Evolutionary conservation across 345 rosid genomes (phyloP), one percentile per base, ranked within the genome.

Genomic region (Conringia planisiliqua): DNA sequence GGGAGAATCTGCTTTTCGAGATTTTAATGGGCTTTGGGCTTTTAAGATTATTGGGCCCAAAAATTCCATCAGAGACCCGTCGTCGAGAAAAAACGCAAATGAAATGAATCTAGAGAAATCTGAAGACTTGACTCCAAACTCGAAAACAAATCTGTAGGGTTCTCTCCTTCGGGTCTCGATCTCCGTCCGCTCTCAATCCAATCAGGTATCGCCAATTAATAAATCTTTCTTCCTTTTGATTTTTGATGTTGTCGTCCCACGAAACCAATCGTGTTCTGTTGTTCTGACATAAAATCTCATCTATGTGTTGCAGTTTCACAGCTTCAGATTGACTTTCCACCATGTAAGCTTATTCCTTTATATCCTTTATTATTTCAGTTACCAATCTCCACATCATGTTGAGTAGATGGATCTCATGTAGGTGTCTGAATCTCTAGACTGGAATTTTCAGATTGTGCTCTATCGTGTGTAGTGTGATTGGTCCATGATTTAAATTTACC

Each of bases 51-150:
- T 2, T 1, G 22, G 58, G 79, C 74, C 79, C 63, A 75, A 3
- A 3, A 22, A 14, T 38, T 9, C 1, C 0, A 39, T 26, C 20
- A 6, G 32, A 30, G 39, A 26, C 40, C 51, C 42, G 8, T 30
- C 17, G 70, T 22, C 24, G 24, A 22, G 2, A 22, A 14, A 42
- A 30, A 75, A 46, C 44, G 70, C 43, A 32, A 30, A 29, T 51
- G 78, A 59, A 68, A 75, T 68, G 73, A 51, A 68, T 68, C 73
- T 60, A 62, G 66, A 68, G 68, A 66, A 48, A 47, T 48, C 73
- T 14, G 30, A 27, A 59, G 54, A 27, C 50, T 33, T 1, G 66
- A 47, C 72, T 66, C 66, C 16, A 26, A 68, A 60, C 68, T 5
- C 35, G n/a, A 32, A 12, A 66, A 36, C 52, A 67, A 30, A 26